Base-by-base conservation (phyloP, 202 grass and related monocot genomes). In the Brachypodium distachyon region DNA sequence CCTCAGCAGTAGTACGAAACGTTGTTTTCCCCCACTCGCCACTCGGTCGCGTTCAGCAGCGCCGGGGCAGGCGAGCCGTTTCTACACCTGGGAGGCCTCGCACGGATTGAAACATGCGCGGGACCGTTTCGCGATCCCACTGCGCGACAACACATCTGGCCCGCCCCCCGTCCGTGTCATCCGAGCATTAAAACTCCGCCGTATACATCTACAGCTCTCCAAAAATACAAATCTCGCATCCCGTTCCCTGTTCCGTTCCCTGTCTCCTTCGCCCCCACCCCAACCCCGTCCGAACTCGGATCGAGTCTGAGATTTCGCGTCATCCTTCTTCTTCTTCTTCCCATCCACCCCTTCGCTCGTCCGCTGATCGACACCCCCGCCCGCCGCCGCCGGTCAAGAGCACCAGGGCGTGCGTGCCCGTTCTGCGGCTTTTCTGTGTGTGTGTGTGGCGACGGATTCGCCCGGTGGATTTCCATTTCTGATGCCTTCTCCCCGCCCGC, bases 381-480 rank as follows among this genome's bases (percentile, higher is more conserved):
- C 25, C 41, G 29, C 44, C 66, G 46, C 11, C 33, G 65, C 13
- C 62, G 62, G 22, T 38, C 22, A 17, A n/a, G n/a, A n/a, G n/a
- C n/a, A n/a, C n/a, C n/a, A n/a, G 14, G 39, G 38, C 10, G 32
- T 22, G 38, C 62, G 38, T 39, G 63, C 42, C 44, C 0, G 4
- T 9, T 29, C 42, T 23, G 62, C 46, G 65, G 59, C 6, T 41
- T 56, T 73, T 18, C 18, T 31, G 14, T 1, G 63, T 3, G 16
- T 31, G 55, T 6, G 64, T 2, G 19, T 29, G 62, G 12, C 12
- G 70, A 44, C 70, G 77, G 63, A 60, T 68, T 85, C 61, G 6
- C 38, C 19, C 1, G 53, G 77, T 66, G 79, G 85, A 87, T 87
- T 82, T 78, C 56, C 78, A 27, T 78, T 64, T 68, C 26, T 23